A percentile compares a stretch with the other conserved stretches of the same genome.
phyloP scores from a whole-genome alignment of 2,329 filamentous ascomycete genomes.

The Zasmidium angulare region DNA sequence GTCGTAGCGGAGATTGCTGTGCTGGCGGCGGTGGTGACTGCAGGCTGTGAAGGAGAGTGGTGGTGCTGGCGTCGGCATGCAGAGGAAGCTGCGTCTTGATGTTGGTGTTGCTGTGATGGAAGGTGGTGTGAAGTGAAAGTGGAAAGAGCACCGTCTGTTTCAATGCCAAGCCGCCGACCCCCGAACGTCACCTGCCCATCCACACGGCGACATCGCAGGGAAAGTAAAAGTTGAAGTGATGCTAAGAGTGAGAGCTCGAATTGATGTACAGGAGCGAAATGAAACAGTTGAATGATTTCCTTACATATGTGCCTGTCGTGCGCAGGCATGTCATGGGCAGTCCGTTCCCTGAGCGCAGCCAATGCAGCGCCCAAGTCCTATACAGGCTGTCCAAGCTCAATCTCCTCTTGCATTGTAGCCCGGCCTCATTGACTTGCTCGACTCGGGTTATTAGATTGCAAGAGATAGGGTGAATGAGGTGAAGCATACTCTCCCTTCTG shows the following conservation, averaged over 20 bases:
- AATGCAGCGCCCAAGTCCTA: constrained; percentile 22
- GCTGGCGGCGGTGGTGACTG: background rate
- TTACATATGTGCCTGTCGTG: too few species aligned
- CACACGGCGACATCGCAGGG: background rate
- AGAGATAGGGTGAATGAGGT: constrained; percentile 52
- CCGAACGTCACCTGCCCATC: background rate
- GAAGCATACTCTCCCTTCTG: background rate
- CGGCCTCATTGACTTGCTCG: constrained; percentile 54
- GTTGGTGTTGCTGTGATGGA: background rate
- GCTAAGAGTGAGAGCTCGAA: background rate
- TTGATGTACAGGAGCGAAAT: background rate
- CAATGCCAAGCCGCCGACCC: background rate
- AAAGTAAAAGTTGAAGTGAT: background rate
- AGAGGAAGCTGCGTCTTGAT: constrained; percentile 2
- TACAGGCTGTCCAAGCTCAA: constrained; percentile 38
- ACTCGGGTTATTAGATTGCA: constrained; percentile 69
- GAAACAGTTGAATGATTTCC: background rate
- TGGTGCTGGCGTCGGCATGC: background rate
- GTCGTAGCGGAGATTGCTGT: background rate
- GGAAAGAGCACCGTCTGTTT: background rate
- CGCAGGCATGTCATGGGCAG: constrained; percentile 23
- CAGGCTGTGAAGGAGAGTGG: background rate
- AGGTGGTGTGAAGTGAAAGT: background rate
- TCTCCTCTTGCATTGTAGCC: constrained; percentile 74
- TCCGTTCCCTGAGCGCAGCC: constrained; percentile 24